Conservation (phyloP, 148 eudicot species). For the Camellia granthamiana region DNA sequence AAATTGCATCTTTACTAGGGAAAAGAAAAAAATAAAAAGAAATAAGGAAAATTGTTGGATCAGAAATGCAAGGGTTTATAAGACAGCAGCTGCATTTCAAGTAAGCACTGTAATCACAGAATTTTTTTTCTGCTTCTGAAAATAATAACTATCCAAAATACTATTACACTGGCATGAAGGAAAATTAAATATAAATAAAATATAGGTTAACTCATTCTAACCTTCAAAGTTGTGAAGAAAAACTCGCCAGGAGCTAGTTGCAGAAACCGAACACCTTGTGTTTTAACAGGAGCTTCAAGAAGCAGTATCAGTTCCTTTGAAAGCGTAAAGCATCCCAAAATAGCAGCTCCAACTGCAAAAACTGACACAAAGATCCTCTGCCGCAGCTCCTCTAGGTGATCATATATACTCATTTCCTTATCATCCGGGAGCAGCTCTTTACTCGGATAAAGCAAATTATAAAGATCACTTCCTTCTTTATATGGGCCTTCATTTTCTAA, state of each 20-base stretch:
- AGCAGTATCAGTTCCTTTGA: constrained; percentile 82
- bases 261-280: constrained; percentile 90
- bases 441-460: constrained; percentile 83
- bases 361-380: constrained; percentile 79
- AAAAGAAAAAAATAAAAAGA: background rate
- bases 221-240: constrained; percentile 96
- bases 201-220: constrained; percentile 19
- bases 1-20: background rate
- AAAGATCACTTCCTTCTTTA: constrained; percentile 47
- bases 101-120: background rate
- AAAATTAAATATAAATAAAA: background rate
- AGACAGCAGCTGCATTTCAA: constrained; percentile 12
- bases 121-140: background rate
- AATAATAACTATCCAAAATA: background rate
- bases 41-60: background rate
- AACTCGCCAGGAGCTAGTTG: constrained; percentile 99
- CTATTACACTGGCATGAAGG: background rate
- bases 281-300: constrained; percentile 87
- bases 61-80: background rate
- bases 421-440: constrained; percentile 97
- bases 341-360: constrained; percentile 89
- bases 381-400: constrained; percentile 94
- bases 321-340: constrained; percentile 84
- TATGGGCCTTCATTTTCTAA: constrained; percentile 35
- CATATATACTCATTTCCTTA: constrained; percentile 88